These are phyloP conservation scores for Hansenula sp. DNA, from an alignment of 1,139 yeast genomes.

Conservation along the genomic window DNA sequence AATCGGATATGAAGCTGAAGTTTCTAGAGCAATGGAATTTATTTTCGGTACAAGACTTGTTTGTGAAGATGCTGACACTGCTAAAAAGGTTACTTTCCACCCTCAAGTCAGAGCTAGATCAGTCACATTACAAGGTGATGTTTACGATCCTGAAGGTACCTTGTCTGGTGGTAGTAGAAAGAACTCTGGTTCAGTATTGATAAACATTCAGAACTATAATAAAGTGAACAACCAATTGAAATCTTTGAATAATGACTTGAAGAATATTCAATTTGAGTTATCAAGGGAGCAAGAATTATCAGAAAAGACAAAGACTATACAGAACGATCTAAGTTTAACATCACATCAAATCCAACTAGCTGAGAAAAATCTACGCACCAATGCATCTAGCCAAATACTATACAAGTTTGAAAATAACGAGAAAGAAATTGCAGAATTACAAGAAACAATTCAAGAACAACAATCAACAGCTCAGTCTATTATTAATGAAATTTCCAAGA, in stretches of 20 bases:
- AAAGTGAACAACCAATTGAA: conserved; percentile 38
- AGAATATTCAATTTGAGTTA: conserved; percentile 38
- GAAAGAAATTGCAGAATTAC: conserved; percentile 44
- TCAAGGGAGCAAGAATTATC: conserved; percentile 42
- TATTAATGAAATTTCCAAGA: conserved; percentile 42
- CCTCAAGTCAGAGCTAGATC: conserved; percentile 76
- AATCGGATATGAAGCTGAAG: conserved; percentile 67
- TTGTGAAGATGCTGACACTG: conserved; percentile 84
- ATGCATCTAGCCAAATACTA: conserved; percentile 49
- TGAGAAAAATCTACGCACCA: conserved; percentile 54
- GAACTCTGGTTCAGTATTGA: conserved; percentile 50
- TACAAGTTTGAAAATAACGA: conserved; percentile 45
- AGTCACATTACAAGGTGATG: conserved; percentile 92
- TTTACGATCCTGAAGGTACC: conserved; percentile 94
- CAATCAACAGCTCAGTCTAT: conserved; percentile 26
- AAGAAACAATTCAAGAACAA: conserved; percentile 34
- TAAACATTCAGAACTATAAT: conserved; percentile 67
- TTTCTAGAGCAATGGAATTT: conserved; percentile 80
- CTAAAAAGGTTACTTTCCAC: conserved; percentile 82
- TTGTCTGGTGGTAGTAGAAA: conserved; percentile 91
- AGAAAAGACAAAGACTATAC: conserved; percentile 51
- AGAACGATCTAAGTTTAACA: conserved; percentile 60
- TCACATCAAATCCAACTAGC: conserved; percentile 65
- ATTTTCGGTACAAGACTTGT: conserved; percentile 87
- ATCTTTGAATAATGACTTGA: conserved; percentile 36